Conservation (phyloP, 352 stramenopile species). For the Pythium periplocum region DNA sequence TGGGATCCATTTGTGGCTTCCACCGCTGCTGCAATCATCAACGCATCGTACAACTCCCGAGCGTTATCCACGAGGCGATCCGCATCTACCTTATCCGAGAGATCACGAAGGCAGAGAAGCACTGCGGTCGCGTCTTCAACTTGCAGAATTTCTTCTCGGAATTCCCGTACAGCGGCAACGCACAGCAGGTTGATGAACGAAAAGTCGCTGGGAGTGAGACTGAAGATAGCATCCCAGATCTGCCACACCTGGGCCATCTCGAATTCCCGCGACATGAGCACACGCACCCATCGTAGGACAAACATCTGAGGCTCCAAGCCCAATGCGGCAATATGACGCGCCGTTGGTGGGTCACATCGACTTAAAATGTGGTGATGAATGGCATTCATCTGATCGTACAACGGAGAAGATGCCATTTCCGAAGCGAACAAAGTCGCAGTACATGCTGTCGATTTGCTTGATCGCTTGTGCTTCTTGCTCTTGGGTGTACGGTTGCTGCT, state of each 20-base stretch:
- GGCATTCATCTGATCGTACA: constrained; percentile 72
- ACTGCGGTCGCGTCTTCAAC: constrained; percentile 56
- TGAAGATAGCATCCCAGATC: constrained; percentile 77
- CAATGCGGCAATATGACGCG: constrained; percentile 37
- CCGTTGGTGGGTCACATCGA: constrained; percentile 56
- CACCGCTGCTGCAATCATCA: constrained; percentile 54
- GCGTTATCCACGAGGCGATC: constrained; percentile 53
- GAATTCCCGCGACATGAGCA: constrained; percentile 76
- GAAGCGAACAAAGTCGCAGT: background rate
- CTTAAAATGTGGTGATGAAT: constrained; percentile 64
- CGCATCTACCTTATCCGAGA: constrained; percentile 41
- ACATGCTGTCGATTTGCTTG: constrained; percentile 4
- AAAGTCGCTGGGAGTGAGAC: constrained; percentile 60
- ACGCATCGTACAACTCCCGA: constrained; percentile 55
- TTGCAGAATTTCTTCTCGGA: constrained; percentile 53
- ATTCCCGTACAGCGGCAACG: constrained; percentile 64
- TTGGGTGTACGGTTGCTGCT: background rate
- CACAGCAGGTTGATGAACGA: constrained; percentile 76
- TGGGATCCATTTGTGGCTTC: constrained; percentile 26
- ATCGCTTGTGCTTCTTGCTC: constrained; percentile 2
- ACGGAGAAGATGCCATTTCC: constrained; percentile 33
- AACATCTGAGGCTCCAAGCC: constrained; percentile 71
- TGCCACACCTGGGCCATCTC: constrained; percentile 70
- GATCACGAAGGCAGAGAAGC: constrained; percentile 49
- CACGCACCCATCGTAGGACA: constrained; percentile 64